These are phyloP conservation scores for Marsdenia floribunda DNA, from an alignment of 257 asterid genomes.

Conservation along the genomic window DNA sequence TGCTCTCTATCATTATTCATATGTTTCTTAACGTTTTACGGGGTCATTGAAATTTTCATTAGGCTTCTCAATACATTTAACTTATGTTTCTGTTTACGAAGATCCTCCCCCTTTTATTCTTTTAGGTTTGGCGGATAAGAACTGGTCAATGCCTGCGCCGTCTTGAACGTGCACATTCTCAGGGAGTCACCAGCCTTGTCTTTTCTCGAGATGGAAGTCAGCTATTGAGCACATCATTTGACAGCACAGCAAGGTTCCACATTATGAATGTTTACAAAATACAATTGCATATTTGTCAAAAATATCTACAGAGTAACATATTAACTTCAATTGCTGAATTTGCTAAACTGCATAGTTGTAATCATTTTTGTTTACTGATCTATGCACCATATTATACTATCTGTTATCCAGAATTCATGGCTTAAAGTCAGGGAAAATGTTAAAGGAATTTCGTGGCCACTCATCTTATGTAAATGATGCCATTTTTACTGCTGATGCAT, in stretches of 20 bases:
- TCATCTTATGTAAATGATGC: constrained; percentile 86
- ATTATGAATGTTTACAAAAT: constrained; percentile 2
- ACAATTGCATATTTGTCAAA: neutral
- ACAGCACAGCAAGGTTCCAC: constrained; percentile 85
- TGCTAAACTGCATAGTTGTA: neutral
- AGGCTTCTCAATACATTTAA: neutral
- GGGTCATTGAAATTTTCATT: neutral
- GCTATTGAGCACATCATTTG: constrained; percentile 86
- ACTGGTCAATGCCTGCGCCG: constrained; percentile 97
- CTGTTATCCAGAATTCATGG: constrained; percentile 69
- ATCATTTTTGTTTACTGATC: constrained; percentile 13
- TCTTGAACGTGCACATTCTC: constrained; percentile 91
- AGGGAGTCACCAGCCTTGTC: constrained; percentile 87
- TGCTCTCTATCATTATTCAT: neutral
- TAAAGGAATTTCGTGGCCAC: constrained; percentile 96
- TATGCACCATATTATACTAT: neutral
- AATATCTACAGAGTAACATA: neutral
- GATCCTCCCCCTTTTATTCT: neutral
- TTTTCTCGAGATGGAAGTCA: constrained; percentile 97
- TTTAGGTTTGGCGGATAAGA: constrained; percentile 95
- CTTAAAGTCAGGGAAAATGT: constrained; percentile 82
- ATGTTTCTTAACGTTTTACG: neutral
- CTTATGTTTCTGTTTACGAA: neutral
- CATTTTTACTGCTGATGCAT: constrained; percentile 84
- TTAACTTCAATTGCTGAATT: neutral